phyloP scores from a whole-genome alignment of 2,329 filamentous ascomycete species.

The Phialophora tarda region DNA sequence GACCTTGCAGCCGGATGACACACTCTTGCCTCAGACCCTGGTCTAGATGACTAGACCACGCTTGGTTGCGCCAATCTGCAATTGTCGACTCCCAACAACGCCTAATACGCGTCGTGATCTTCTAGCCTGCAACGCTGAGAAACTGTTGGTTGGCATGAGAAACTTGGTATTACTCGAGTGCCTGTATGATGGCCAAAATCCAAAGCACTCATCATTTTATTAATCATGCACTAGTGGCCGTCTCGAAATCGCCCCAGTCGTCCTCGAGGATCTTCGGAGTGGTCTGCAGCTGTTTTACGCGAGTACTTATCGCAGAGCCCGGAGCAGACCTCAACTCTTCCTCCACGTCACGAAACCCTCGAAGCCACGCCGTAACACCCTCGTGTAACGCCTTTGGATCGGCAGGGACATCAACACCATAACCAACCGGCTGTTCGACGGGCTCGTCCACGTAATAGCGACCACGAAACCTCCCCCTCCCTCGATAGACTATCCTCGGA shows the following conservation, averaged over 20 bases:
- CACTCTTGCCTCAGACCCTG: not conserved
- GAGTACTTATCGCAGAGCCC: not conserved
- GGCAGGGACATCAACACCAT: slow-evolving; percentile 15
- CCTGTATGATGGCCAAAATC: slow-evolving; percentile 15
- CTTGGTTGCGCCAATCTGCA: not conserved
- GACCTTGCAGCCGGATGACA: not conserved
- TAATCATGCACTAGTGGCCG: slow-evolving; percentile 28
- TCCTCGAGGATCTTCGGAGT: slow-evolving; percentile 21
- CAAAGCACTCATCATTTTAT: not conserved
- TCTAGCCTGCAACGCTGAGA: not conserved
- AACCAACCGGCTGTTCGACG: not conserved
- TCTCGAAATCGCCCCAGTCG: slow-evolving; percentile 41
- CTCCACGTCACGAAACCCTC: slow-evolving; percentile 51
- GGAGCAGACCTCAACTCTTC: slow-evolving; percentile 44
- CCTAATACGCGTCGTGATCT: not conserved
- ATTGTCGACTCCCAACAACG: not conserved
- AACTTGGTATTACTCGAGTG: slow-evolving; percentile 3
- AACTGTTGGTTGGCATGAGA: not conserved
- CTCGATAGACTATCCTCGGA: slow-evolving; percentile 34
- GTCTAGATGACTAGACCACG: not conserved
- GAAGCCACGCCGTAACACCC: slow-evolving; percentile 51
- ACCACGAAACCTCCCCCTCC: slow-evolving; percentile 40
- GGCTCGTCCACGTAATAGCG: slow-evolving; percentile 39
- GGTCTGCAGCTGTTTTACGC: slow-evolving; percentile 1
- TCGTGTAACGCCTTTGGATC: slow-evolving; percentile 42